A percentile compares a stretch with the other conserved stretches of the same genome.
These are phyloP conservation scores for Fomitopsis betulina DNA, from an alignment of 1,284 basidiomycete genomes.

Conservation along the genomic window DNA sequence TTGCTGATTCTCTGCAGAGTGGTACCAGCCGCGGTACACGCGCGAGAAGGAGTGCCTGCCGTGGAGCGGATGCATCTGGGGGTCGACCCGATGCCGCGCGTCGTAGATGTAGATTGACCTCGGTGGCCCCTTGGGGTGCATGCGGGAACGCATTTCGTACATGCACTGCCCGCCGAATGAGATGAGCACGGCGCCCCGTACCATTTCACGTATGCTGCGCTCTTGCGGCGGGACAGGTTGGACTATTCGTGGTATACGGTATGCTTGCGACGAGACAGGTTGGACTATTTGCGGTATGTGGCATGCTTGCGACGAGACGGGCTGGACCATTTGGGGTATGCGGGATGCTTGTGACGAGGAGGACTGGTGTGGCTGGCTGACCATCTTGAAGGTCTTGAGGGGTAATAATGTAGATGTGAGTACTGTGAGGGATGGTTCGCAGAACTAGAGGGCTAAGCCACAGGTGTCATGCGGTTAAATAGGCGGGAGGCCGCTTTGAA, in stretches of 20 bases:
- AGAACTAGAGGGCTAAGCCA: not conserved
- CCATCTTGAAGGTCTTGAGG: not conserved
- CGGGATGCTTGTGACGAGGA: not conserved
- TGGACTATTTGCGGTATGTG: not conserved
- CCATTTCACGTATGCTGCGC: not conserved
- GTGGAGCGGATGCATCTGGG: not conserved
- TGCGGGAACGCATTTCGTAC: not conserved
- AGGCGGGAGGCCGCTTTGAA: not conserved
- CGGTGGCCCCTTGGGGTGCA: not conserved
- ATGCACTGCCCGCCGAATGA: not conserved
- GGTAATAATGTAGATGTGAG: not conserved
- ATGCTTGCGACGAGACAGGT: not conserved
- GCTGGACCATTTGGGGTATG: not conserved
- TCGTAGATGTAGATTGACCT: slow-evolving; percentile 1
- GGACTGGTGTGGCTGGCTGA: too few species aligned
- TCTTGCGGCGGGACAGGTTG: not conserved
- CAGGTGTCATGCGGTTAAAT: not conserved
- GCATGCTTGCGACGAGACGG: not conserved
- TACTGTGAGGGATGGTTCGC: not conserved
- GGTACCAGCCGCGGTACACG: slow-evolving; percentile 3
- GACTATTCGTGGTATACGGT: too few species aligned
- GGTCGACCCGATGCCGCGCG: not conserved
- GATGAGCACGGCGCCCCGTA: not conserved
- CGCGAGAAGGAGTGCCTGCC: not conserved
- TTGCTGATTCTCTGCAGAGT: not conserved